Evolutionary conservation across 306 rosid genomes (phyloP), one percentile per base, ranked within the genome.

Genomic region (Rosa rugosa): DNA sequence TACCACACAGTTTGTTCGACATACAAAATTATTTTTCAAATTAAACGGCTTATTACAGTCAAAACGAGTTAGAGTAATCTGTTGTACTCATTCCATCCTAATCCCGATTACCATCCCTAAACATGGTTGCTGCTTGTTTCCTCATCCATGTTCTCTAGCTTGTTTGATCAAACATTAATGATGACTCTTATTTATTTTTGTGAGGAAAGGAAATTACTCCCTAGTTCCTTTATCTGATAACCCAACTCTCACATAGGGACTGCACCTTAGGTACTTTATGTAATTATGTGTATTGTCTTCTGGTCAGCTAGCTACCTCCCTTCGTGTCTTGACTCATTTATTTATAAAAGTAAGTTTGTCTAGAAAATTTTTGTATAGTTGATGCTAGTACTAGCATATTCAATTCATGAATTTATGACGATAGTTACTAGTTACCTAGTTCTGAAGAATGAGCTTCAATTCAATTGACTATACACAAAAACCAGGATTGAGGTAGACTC

Each of bases 361-460:
- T 31, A 60, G 65, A 59, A 22, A 23, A 23, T 59, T 59, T 27
- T 36, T 59, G 16, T 10, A 22, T 59, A 2, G 11, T 59, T 23
- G 65, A 59, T 23, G 17, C 65, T 22, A 22, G 34, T 59, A 59
- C 13, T n/a, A 22, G 31, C 64, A 20, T 57, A 59, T 59, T 59
- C 5, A 59, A 59, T 59, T 23, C 36, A 23, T 59, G 36, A 59
- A 59, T 10, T 59, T 23, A 59, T 23, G 65, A 59, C 3, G 65
- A 59, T 59, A 59, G 36, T 59, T 23, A 23, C 65, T 59, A 59
- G 65, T 59, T 59, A 59, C 65, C 65, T 59, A 23, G 65, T 23
- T 59, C 17, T 63, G 41, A 63, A 63, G 68, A 62, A 63, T 27
- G 36, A 63, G 40, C 36, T 54, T 54, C 60, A 2, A 6, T 20